phyloP scores from a whole-genome alignment of 495 filamentous ascomycete genomes.

The Xylaria curta region DNA sequence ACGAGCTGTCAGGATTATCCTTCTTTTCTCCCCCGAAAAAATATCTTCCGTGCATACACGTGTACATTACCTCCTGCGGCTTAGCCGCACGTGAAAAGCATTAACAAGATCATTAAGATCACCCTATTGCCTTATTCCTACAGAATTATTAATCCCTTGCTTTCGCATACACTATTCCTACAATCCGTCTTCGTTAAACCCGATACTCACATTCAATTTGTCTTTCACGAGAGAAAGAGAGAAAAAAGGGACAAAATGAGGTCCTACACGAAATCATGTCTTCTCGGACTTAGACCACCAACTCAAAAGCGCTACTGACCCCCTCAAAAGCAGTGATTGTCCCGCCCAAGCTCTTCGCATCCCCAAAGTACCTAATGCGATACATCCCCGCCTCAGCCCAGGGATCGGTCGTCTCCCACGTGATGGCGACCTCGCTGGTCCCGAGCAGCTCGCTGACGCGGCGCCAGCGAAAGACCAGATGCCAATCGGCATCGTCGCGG shows the following conservation, averaged over 20 bases:
- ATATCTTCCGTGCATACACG: neutral
- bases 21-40: neutral
- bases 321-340: constrained; percentile 77
- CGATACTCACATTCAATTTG: neutral
- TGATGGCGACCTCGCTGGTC: constrained; percentile 78
- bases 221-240: neutral
- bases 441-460: constrained; percentile 73
- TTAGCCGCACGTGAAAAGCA: neutral
- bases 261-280: neutral
- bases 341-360: constrained; percentile 75
- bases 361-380: constrained; percentile 84
- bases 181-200: neutral
- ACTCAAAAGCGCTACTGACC: constrained; percentile 67
- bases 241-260: neutral
- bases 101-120: neutral
- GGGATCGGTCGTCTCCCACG: constrained; percentile 76
- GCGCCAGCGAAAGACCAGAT: constrained; percentile 79
- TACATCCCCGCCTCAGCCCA: constrained; percentile 68
- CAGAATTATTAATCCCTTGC: neutral
- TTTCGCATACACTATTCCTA: neutral
- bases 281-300: constrained; percentile 30
- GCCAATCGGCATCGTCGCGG: constrained; percentile 80
- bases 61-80: neutral
- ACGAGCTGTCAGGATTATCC: neutral
- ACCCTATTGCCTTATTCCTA: neutral